Percentiles rank a stretch among this genome's conserved stretches.
Evolutionary conservation across 257 asterid species (phyloP).

Genomic region (Handroanthus guayacan): DNA sequence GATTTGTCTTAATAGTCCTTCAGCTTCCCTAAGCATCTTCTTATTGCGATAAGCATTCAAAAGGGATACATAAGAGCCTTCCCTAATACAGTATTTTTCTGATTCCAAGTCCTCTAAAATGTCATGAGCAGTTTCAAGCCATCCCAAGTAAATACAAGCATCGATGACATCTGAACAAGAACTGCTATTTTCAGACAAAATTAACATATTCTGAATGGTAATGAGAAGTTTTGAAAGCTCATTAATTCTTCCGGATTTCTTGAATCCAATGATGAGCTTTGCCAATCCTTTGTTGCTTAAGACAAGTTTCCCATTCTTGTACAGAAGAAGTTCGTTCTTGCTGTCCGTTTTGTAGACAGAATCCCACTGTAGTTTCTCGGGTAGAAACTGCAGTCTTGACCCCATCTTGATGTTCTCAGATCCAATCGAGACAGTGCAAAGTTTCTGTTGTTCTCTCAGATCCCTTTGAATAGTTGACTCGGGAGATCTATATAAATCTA

Average conservation of each 20-base stretch:
- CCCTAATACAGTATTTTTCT: constrained; percentile 45
- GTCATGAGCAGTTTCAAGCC: constrained; percentile 96
- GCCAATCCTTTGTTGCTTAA: constrained; percentile 75
- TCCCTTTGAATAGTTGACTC: constrained; percentile 30
- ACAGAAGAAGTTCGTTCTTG: constrained; percentile 50
- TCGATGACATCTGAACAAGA: constrained; percentile 60
- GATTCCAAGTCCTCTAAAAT: constrained; percentile 77
- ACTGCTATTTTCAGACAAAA: constrained; percentile 39
- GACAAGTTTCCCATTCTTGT: constrained; percentile 60
- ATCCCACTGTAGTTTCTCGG: constrained; percentile 59
- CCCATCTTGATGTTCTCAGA: constrained; percentile 71
- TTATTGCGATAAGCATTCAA: constrained; percentile 57
- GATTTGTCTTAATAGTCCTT: constrained; percentile 57
- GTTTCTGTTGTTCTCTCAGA: constrained; percentile 41
- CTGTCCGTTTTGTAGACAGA: constrained; percentile 50
- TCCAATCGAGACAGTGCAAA: constrained; percentile 62
- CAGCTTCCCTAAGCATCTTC: constrained; percentile 72
- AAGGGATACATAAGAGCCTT: constrained; percentile 56
- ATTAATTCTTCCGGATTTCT: constrained; percentile 56
- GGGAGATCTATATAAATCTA: constrained; percentile 45
- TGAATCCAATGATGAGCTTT: constrained; percentile 58
- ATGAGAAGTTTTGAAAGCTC: constrained; percentile 71
- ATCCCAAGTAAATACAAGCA: constrained; percentile 72
- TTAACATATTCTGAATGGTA: constrained; percentile 49
- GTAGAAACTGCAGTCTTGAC: constrained; percentile 59